Evolutionary conservation across 768 basidiomycete species (phyloP).

Genomic region (Dacryopinax primogenitus): DNA sequence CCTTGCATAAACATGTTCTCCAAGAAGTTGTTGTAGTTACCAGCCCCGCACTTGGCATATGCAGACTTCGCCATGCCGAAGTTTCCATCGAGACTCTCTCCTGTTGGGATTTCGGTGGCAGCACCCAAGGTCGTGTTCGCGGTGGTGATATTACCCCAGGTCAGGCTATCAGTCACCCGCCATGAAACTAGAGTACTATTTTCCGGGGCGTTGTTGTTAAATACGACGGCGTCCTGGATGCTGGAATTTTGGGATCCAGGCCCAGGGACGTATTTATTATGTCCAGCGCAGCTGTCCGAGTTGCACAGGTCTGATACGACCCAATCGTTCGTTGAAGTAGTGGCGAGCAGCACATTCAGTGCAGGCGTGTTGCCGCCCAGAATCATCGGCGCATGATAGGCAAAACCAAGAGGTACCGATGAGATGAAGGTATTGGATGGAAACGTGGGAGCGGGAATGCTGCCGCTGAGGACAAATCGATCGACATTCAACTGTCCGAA

Average conservation of each 20-base stretch:
- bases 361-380: neutral
- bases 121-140: conserved; percentile 10
- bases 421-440: conserved; percentile 1
- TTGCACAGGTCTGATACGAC: conserved; percentile 11
- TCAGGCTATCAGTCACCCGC: conserved; percentile 12
- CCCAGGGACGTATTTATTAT: neutral
- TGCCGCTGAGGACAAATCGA: neutral
- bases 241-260: neutral
- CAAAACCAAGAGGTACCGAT: conserved; percentile 5
- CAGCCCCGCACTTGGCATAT: conserved; percentile 4
- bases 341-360: neutral
- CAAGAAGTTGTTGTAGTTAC: conserved; percentile 8
- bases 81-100: neutral
- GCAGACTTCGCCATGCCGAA: conserved; percentile 9
- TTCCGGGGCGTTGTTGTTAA: neutral
- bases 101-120: neutral
- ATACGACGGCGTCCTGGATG: conserved; percentile 2
- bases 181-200: neutral
- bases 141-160: conserved; percentile 8
- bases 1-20: conserved; percentile 10
- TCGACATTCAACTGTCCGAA: conserved; percentile 12
- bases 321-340: conserved; percentile 1
- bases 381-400: conserved; percentile 5
- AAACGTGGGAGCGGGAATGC: neutral
- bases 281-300: neutral